Evolutionary conservation across 805 yeast species (phyloP), one percentile per base, ranked within the genome.

Genomic region (Metschnikowia arizonensis): DNA sequence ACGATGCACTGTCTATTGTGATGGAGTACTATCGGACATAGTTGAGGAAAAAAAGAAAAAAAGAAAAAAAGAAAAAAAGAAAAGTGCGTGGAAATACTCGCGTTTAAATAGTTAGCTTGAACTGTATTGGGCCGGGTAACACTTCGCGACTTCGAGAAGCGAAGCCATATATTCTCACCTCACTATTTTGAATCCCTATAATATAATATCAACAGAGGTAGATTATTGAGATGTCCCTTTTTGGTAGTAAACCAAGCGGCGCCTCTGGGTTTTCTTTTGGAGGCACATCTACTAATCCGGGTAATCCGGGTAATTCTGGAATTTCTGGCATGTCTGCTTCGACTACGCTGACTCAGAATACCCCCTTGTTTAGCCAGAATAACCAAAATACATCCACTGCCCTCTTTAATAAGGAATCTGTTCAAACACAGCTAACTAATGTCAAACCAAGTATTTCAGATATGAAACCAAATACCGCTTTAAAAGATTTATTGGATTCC

Each of bases 401-500:
- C n/a, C 24, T 21, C 35, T 33, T 33, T 24, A 18, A 18, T 14
- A 34, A 34, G 12, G 37, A 34, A 21, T 32, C 34, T 3, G 36
- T 33, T 4, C 38, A 14, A 17, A 12, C 19, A 4, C 29, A n/a
- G 10, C 11, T 23, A 10, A 33, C n/a, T 15, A n/a, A 24, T 5
- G 28, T 34, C 14, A 18, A 34, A 14, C 38, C 38, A 9, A 34
- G 28, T 24, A 24, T 32, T 5, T 31, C 33, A 1, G 42, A 29
- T 7, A 31, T 31, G 15, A 31, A 31, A 8, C 29, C 42, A 21
- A 21, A 21, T 1, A 46, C 54, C 1, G 53, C 68, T 44, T 69
- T 89, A 52, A 80, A 80, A 49, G 96, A 88, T 58, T 73, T 89
- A 44, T 63, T 88, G 42, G 95, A 86, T 59, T 76, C 90, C 1